Conservation (phyloP, 2,329 filamentous ascomycete genomes). For the Aspergillus neotritici region DNA sequence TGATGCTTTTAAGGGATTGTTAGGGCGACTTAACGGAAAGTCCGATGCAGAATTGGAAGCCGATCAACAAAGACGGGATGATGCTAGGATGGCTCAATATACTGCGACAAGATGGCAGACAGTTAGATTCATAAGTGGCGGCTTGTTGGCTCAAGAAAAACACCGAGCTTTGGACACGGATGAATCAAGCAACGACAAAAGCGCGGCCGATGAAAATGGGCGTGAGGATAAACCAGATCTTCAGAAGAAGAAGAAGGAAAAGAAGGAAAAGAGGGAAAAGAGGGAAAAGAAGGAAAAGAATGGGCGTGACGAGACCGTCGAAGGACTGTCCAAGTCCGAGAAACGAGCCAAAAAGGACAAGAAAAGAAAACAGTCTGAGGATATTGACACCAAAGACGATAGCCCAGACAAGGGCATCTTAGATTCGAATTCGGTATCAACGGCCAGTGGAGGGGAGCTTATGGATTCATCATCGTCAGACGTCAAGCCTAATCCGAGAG, state of each 20-base stretch:
- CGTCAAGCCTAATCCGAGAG: slow-evolving; percentile 45
- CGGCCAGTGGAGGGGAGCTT: slow-evolving; percentile 19
- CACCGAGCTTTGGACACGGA: slow-evolving; percentile 33
- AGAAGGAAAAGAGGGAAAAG: slow-evolving; percentile 14
- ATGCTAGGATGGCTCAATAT: slow-evolving; percentile 67
- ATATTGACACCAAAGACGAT: slow-evolving; percentile 19
- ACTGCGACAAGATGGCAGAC: slow-evolving; percentile 69
- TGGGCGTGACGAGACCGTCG: slow-evolving; percentile 17
- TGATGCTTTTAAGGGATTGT: slow-evolving; percentile 75
- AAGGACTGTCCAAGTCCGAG: slow-evolving; percentile 20
- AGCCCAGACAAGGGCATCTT: no score
- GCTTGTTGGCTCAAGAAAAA: slow-evolving; percentile 60
- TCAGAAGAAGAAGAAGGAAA: not conserved
- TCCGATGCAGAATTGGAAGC: slow-evolving; percentile 65
- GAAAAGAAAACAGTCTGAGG: slow-evolving; percentile 27
- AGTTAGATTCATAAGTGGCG: slow-evolving; percentile 84
- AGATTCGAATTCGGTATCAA: no score
- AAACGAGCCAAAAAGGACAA: slow-evolving; percentile 31
- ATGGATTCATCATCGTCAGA: slow-evolving; percentile 41
- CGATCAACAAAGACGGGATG: slow-evolving; percentile 62
- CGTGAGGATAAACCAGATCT: no score
- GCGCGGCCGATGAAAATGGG: no score
- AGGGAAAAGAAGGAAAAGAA: slow-evolving; percentile 17
- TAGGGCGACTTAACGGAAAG: slow-evolving; percentile 87
- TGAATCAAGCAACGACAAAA: slow-evolving; percentile 3